phyloP scores from a whole-genome alignment of 768 basidiomycete species.

The Boletus bicolor region DNA sequence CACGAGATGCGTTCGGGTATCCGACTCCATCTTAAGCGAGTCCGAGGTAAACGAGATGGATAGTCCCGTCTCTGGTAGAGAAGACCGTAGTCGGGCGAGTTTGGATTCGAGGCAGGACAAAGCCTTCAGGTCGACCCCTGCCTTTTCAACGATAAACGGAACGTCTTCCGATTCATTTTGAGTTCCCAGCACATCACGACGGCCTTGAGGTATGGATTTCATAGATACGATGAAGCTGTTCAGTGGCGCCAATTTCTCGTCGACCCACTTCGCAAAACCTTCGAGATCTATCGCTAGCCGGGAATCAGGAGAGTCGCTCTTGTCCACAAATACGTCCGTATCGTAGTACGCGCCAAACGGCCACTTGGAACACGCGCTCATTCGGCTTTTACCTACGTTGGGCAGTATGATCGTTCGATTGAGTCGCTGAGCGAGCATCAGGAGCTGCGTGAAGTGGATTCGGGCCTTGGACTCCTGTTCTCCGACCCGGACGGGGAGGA shows the following conservation, averaged over 20 bases:
- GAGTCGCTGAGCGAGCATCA: conserved; percentile 44
- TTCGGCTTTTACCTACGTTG: conserved; percentile 53
- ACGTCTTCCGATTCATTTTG: background rate
- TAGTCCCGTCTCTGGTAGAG: conserved; percentile 1
- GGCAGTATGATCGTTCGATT: conserved; percentile 60
- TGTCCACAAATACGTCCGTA: conserved; percentile 16
- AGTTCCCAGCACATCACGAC: background rate
- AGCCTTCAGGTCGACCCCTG: conserved; percentile 10
- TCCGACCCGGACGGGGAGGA: conserved; percentile 47
- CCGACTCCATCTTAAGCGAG: background rate
- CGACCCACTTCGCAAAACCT: conserved; percentile 39
- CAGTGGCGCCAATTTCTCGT: conserved; percentile 23
- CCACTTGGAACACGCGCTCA: conserved; percentile 50
- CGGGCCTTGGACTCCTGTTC: conserved; percentile 62
- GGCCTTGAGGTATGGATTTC: conserved; percentile 18
- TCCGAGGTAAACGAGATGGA: conserved; percentile 10
- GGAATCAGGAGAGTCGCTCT: background rate
- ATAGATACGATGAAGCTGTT: conserved; percentile 39
- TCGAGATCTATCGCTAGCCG: conserved; percentile 33
- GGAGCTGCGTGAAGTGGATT: conserved; percentile 51
- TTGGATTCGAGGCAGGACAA: conserved; percentile 22
- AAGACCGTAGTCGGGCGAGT: conserved; percentile 13
- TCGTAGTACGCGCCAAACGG: conserved; percentile 52
- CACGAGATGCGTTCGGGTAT: conserved; percentile 16
- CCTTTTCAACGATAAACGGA: conserved; percentile 1